Percentiles rank a stretch among this genome's conserved stretches.
Evolutionary conservation across 2,329 filamentous ascomycete genomes (phyloP).

Genomic region (Bertia moriformis): DNA sequence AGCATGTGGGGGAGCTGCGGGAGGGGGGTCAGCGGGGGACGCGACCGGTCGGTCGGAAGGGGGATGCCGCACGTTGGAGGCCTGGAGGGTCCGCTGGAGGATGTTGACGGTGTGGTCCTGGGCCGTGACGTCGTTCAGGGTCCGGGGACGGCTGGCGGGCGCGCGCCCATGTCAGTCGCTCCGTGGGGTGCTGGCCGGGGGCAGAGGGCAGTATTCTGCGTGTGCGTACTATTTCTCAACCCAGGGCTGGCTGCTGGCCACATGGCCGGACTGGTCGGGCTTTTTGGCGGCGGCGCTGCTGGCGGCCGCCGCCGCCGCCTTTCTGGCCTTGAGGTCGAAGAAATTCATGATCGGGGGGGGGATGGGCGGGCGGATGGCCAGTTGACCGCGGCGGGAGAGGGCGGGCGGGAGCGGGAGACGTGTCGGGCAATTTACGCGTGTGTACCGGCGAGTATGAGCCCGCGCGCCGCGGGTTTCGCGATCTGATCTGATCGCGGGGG

Average conservation of each 20-base stretch:
- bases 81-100: conserved; percentile 81
- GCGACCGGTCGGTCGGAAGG: neutral
- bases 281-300: conserved; percentile 54
- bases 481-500: too few relatives aligned
- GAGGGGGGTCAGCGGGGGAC: conserved; percentile 35
- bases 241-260: conserved; percentile 70
- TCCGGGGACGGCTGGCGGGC: conserved; percentile 89
- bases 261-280: conserved; percentile 45
- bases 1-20: conserved; percentile 99
- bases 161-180: conserved; percentile 16
- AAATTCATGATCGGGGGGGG: too few relatives aligned
- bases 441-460: too few relatives aligned
- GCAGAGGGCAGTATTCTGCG: conserved; percentile 3
- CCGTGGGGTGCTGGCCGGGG: too few relatives aligned
- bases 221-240: conserved; percentile 85
- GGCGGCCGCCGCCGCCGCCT: conserved; percentile 55
- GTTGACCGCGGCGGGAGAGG: too few relatives aligned
- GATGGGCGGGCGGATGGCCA: too few relatives aligned
- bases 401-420: too few relatives aligned
- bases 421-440: too few relatives aligned
- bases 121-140: conserved; percentile 81
- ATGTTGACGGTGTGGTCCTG: conserved; percentile 95
- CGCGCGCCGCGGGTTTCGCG: too few relatives aligned
- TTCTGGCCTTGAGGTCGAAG: conserved; percentile 88
- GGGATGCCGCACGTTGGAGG: conserved; percentile 56